Evolutionary conservation across 78 protist genomes (phyloP).

Genomic region (Dictyostelium citrinum): DNA sequence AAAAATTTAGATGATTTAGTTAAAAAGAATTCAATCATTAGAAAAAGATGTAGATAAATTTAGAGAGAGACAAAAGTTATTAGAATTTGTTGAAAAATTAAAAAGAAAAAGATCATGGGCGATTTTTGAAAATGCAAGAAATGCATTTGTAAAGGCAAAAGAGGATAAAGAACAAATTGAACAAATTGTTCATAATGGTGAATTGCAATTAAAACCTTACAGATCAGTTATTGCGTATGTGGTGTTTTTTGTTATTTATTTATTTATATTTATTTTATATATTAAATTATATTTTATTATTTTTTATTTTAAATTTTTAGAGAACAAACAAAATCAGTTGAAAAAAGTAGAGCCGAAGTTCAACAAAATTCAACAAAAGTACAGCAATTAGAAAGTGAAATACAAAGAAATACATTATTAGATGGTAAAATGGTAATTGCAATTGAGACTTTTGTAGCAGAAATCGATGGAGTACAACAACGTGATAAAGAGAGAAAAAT

Average conservation of each 20-base stretch:
- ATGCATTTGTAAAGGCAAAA: not conserved
- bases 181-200: not conserved
- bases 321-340: not conserved
- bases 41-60: slow-evolving; percentile 82
- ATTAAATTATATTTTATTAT: no score
- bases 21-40: slow-evolving; percentile 70
- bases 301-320: not conserved
- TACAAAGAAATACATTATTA: not conserved
- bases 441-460: not conserved
- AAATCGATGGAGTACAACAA: not conserved
- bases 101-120: slow-evolving; percentile 69
- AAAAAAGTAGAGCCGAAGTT: not conserved
- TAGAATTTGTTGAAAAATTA: slow-evolving; percentile 15
- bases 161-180: not conserved
- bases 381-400: not conserved
- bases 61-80: slow-evolving; percentile 58
- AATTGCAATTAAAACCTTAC: not conserved
- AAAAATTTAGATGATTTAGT: slow-evolving; percentile 51
- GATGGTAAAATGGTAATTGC: not conserved
- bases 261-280: not conserved
- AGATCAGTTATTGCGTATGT: not conserved
- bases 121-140: not conserved
- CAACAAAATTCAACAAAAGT: not conserved
- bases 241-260: not conserved
- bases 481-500: not conserved